Conservation (phyloP, 2,329 filamentous ascomycete species). For the Fusarium poae region DNA sequence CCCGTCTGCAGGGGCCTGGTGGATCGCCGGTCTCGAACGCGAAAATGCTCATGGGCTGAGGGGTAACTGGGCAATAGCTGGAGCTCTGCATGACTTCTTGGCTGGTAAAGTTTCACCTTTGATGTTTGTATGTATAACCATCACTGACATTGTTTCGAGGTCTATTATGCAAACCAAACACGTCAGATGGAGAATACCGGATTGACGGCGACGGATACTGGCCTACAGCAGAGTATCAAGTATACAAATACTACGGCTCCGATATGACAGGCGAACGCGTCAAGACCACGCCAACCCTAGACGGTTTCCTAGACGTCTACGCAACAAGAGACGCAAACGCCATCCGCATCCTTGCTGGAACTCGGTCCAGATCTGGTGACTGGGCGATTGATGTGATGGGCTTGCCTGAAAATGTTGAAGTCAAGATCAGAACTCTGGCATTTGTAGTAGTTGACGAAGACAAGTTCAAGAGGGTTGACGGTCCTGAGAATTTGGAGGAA, state of each 20-base stretch:
- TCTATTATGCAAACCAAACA: constrained; percentile 17
- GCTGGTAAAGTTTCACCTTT: constrained; percentile 40
- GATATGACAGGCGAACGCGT: constrained; percentile 18
- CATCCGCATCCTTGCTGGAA: not conserved
- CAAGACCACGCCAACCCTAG: not conserved
- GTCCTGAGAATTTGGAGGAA: not conserved
- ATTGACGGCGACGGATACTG: constrained; percentile 26
- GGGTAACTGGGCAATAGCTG: constrained; percentile 60
- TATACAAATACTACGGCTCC: constrained; percentile 33
- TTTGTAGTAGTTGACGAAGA: not conserved
- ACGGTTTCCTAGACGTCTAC: constrained; percentile 13
- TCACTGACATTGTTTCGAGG: not conserved
- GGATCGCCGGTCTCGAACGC: constrained; percentile 61
- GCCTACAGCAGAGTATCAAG: constrained; percentile 29
- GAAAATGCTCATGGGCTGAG: constrained; percentile 58
- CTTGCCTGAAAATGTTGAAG: rapidly evolving
- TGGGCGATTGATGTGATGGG: not conserved
- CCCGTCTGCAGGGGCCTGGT: constrained; percentile 58
- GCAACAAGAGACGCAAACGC: not conserved
- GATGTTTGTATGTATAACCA: rapidly evolving
- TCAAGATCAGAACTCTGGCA: not conserved
- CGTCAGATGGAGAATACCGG: not conserved
- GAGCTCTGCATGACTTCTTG: constrained; percentile 59
- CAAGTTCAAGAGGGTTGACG: not conserved
- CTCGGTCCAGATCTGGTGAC: constrained; percentile 11